A percentile compares a stretch with the other conserved stretches of the same genome.
These are phyloP conservation scores for Gynandropsis gynandra DNA, from an alignment of 345 rosid species.

Conservation along the genomic window DNA sequence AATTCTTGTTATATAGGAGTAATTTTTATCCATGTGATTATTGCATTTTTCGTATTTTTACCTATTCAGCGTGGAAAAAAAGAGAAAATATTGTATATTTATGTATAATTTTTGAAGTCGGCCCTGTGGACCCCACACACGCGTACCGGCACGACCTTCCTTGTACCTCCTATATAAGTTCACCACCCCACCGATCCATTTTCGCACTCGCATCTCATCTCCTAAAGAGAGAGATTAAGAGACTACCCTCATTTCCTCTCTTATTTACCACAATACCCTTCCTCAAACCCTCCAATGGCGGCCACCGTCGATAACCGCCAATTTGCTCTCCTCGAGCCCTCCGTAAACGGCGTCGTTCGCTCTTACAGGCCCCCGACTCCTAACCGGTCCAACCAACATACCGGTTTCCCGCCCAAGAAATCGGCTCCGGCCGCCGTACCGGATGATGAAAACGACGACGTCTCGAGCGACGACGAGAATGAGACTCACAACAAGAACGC, in stretches of 20 bases:
- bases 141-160: too few species aligned
- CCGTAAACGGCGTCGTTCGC: conserved; percentile 42
- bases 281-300: conserved; percentile 38
- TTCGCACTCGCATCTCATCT: conserved; percentile 13
- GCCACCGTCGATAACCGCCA: conserved; percentile 68
- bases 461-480: conserved; percentile 51
- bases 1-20: too few species aligned
- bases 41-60: too few species aligned
- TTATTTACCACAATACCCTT: not conserved
- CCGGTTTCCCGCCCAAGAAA: conserved; percentile 16
- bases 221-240: conserved; percentile 15
- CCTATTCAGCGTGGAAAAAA: too few species aligned
- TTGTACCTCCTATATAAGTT: too few species aligned
- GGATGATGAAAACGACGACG: conserved; percentile 21
- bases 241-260: not conserved
- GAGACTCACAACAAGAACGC: conserved; percentile 22
- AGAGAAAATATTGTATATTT: too few species aligned
- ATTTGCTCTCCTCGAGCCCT: conserved; percentile 36
- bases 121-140: too few species aligned
- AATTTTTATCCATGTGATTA: too few species aligned
- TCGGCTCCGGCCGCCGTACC: conserved; percentile 11
- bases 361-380: conserved; percentile 39
- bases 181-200: too few species aligned
- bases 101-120: too few species aligned
- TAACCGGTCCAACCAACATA: conserved; percentile 25